Evolutionary conservation across 257 asterid species (phyloP), one percentile per base, ranked within the genome.

Genomic region (Echites panduratus): DNA sequence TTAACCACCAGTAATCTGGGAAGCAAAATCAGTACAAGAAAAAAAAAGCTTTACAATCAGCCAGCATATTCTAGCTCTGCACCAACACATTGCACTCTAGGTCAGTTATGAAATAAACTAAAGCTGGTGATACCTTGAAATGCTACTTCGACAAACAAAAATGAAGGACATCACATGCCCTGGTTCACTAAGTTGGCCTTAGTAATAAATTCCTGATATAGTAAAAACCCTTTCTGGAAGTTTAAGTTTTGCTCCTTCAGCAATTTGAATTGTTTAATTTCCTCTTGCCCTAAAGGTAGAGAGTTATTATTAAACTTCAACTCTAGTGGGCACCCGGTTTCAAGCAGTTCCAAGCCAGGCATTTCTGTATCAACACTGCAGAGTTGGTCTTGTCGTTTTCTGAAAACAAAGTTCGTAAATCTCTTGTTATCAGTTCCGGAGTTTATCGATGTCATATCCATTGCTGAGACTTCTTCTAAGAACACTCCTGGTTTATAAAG

Each of bases 311-410:
- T 78, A 71, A 89, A 89, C 61, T 81, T 80, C 80, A 89, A 73
- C 44, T 79, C 84, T 52, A 87, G 53, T 6, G 93, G 96, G 77
- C 93, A 89, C 70, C 86, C 91, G 59, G 66, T 76, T 72, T 86
- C 86, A 59, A 89, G 86, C 16, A 88, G 76, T 75, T 88, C 87
- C 17, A 67, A 66, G 43, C 88, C 89, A 20, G 56, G 86, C 70
- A 75, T 81, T 69, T 73, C 83, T 43, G 49, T 75, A 61, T 80
- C 66, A 35, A 82, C 65, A 76, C 76, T 74, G 22, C 75, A 68
- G 52, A 66, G 75, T 62, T 66, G 58, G 47, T 80, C 78, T 68
- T 80, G 78, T 56, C 79, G 79, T 70, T 84, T 79, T 81, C 83
- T 75, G 57, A 78, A 84, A 57, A 88, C 77, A 78, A 84, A 87